A percentile compares a stretch with the other conserved stretches of the same genome.
Conservation (phyloP, 257 asterid species). For the Solanum habrochaites region DNA sequence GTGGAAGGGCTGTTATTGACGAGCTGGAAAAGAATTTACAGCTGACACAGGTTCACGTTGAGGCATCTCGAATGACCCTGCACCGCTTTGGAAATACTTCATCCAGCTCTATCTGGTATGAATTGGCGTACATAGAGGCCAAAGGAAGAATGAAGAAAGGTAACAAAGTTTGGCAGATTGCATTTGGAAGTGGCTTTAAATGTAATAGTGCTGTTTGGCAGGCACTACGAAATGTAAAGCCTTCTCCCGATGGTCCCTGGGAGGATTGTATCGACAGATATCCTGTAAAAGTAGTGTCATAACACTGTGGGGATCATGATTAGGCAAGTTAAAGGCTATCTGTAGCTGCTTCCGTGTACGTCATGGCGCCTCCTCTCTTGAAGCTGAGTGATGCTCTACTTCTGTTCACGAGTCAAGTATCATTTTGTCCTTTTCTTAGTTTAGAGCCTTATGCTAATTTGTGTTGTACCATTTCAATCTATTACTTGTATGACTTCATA, state of each 20-base stretch:
- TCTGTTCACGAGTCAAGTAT: background rate
- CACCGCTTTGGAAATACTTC: constrained; percentile 82
- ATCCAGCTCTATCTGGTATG: constrained; percentile 81
- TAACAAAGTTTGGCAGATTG: constrained; percentile 71
- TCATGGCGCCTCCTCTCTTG: background rate
- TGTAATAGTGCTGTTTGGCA: constrained; percentile 84
- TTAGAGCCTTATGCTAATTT: background rate
- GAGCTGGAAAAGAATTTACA: constrained; percentile 76
- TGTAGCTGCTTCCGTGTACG: background rate
- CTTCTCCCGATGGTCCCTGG: constrained; percentile 51
- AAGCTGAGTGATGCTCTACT: background rate
- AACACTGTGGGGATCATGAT: background rate
- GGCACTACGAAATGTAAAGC: constrained; percentile 43
- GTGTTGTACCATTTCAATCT: background rate
- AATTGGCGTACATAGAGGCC: constrained; percentile 62
- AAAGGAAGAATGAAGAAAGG: constrained; percentile 62
- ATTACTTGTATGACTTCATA: background rate
- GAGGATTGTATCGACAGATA: constrained; percentile 63
- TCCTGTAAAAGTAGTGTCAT: constrained; percentile 42
- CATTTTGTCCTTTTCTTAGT: background rate
- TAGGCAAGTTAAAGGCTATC: background rate
- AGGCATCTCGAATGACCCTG: constrained; percentile 78
- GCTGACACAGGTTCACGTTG: constrained; percentile 49
- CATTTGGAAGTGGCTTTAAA: constrained; percentile 72
- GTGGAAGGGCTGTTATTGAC: constrained; percentile 79